These are phyloP conservation scores for Acmispon strigosus DNA, from an alignment of 306 rosid genomes.

Conservation along the genomic window DNA sequence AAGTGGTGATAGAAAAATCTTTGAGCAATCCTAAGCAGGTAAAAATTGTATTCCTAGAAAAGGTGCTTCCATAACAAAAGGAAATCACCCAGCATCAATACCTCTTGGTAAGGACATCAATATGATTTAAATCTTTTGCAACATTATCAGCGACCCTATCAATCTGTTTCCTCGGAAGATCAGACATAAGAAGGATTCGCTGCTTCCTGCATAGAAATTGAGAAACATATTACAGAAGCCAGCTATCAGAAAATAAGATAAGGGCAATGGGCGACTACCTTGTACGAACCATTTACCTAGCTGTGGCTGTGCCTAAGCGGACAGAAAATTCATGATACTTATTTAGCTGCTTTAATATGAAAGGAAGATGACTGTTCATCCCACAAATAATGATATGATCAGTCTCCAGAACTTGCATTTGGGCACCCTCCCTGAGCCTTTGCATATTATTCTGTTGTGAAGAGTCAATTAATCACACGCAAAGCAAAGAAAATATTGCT, in stretches of 20 bases:
- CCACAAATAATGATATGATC: constrained; percentile 98
- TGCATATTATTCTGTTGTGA: constrained; percentile 78
- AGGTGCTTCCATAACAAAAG: constrained; percentile 4
- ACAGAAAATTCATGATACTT: constrained; percentile 79
- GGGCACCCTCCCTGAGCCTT: constrained; percentile 92
- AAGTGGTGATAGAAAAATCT: background rate
- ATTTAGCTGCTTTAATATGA: constrained; percentile 84
- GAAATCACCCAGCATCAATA: constrained; percentile 32
- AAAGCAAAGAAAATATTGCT: constrained; percentile 18
- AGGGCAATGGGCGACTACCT: constrained; percentile 22
- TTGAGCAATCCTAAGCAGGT: background rate
- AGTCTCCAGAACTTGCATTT: constrained; percentile 82
- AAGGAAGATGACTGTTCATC: constrained; percentile 73
- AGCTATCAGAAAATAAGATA: constrained; percentile 21
- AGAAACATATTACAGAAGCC: constrained; percentile 25
- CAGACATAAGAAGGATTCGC: constrained; percentile 93
- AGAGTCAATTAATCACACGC: constrained; percentile 23
- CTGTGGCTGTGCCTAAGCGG: constrained; percentile 90
- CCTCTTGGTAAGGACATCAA: constrained; percentile 92
- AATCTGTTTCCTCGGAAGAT: constrained; percentile 92
- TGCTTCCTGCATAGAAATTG: constrained; percentile 60
- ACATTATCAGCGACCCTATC: constrained; percentile 72
- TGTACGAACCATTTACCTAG: constrained; percentile 60
- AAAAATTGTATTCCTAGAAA: background rate
- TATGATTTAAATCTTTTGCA: constrained; percentile 73